Evolutionary conservation across 1,284 basidiomycete species (phyloP).

Genomic region (Vanrija humicola): DNA sequence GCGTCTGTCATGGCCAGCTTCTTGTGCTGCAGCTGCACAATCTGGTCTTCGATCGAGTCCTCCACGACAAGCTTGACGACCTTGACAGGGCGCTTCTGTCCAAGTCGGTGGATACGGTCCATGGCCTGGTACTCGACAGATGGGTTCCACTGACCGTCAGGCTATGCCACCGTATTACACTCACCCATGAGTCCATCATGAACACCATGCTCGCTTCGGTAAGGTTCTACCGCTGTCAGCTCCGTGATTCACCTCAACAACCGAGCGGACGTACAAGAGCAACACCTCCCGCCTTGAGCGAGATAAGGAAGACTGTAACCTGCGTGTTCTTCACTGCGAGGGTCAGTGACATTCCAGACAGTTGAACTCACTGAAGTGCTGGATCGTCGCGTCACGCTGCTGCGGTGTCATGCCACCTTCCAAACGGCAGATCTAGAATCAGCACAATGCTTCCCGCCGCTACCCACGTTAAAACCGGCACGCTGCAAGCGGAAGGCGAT

Average conservation of each 20-base stretch:
- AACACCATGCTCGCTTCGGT: constrained; percentile 93
- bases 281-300: constrained; percentile 91
- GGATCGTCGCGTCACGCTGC: constrained; percentile 89
- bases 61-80: constrained; percentile 93
- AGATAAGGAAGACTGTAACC: constrained; percentile 93
- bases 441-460: background rate
- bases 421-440: constrained; percentile 74
- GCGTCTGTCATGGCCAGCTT: constrained; percentile 49
- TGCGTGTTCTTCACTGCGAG: constrained; percentile 78
- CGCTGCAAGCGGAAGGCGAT: constrained; percentile 89
- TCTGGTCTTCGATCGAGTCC: constrained; percentile 89
- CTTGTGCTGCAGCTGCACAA: constrained; percentile 71
- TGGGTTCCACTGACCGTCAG: constrained; percentile 67
- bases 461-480: constrained; percentile 75
- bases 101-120: constrained; percentile 79
- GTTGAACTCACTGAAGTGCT: constrained; percentile 73
- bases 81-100: constrained; percentile 85
- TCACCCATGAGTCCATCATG: constrained; percentile 50
- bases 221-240: constrained; percentile 60
- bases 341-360: background rate
- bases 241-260: background rate
- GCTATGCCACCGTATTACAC: background rate
- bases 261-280: constrained; percentile 51
- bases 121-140: constrained; percentile 65
- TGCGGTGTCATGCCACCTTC: constrained; percentile 97